Percentiles rank a stretch among this genome's conserved stretches.
Evolutionary conservation across 2,329 filamentous ascomycete species (phyloP).

Genomic region (Domatiomyces globalis): DNA sequence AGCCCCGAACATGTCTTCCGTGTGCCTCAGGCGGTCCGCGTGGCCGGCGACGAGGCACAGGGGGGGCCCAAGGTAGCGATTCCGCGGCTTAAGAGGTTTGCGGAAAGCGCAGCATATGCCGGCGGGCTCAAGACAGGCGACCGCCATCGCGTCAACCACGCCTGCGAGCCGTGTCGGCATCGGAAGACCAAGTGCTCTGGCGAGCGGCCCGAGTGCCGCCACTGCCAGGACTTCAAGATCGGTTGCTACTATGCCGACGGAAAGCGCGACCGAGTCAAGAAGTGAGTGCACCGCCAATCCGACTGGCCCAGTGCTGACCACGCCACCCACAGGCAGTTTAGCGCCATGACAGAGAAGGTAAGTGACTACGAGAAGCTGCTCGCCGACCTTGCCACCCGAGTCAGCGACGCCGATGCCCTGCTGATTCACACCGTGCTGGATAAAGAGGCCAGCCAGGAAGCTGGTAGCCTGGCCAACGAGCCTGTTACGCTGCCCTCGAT

Average conservation of each 20-base stretch:
- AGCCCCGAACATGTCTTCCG: slow-evolving; percentile 7
- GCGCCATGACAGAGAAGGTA: slow-evolving; percentile 25
- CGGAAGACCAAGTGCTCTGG: slow-evolving; percentile 34
- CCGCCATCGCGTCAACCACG: slow-evolving; percentile 21
- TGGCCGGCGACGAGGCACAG: slow-evolving; percentile 2
- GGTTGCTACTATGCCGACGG: slow-evolving; percentile 30
- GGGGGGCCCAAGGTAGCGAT: slow-evolving; percentile 21
- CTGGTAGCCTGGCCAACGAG: slow-evolving; percentile 6
- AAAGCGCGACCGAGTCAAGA: slow-evolving; percentile 30
- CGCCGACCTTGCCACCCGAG: slow-evolving; percentile 24
- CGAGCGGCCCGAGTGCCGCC: slow-evolving; percentile 27
- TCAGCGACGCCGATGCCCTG: slow-evolving; percentile 23
- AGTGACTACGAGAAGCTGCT: slow-evolving; percentile 29
- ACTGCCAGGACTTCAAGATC: slow-evolving; percentile 27
- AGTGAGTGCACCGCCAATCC: slow-evolving; percentile 20
- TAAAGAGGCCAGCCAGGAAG: slow-evolving; percentile 18
- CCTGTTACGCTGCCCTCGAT: slow-evolving; percentile 8
- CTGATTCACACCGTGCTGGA: slow-evolving; percentile 26
- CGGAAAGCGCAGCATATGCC: slow-evolving; percentile 9
- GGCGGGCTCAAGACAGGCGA: slow-evolving; percentile 8
- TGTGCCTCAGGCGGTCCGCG: slow-evolving; percentile 12
- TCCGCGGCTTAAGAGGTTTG: slow-evolving; percentile 19
- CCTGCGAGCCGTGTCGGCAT: slow-evolving; percentile 29
- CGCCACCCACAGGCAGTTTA: slow-evolving; percentile 24
- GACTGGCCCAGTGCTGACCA: neutral